Percentiles rank a stretch among this genome's conserved stretches.
Conservation (phyloP, 2,329 filamentous ascomycete species). For the Rosellinia necatrix region DNA sequence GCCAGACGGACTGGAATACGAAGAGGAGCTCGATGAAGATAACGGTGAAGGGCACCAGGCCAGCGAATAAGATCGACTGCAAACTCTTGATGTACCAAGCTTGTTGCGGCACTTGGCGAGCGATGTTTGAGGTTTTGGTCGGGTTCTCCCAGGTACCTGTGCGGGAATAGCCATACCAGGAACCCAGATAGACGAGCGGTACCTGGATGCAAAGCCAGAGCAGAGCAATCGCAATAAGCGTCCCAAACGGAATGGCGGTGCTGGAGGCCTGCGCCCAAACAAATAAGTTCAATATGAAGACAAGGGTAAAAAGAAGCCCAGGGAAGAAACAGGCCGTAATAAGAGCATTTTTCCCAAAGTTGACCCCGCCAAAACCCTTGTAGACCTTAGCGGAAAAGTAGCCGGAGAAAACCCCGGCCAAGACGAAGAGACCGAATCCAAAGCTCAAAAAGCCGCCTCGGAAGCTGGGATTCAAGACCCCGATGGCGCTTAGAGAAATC, state of each 20-base stretch:
- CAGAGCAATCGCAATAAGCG: conserved; percentile 70
- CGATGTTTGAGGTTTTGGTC: conserved; percentile 72
- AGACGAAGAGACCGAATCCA: conserved; percentile 79
- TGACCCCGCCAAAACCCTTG: conserved; percentile 77
- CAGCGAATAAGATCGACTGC: conserved; percentile 71
- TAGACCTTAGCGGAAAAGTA: conserved; percentile 86
- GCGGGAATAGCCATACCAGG: conserved; percentile 74
- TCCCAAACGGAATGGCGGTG: conserved; percentile 83
- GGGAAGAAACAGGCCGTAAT: conserved; percentile 80
- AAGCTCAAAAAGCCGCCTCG: conserved; percentile 89
- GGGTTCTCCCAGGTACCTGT: conserved; percentile 78
- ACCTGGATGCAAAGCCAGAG: conserved; percentile 88
- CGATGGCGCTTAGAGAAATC: conserved; percentile 73
- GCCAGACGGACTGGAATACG: conserved; percentile 85
- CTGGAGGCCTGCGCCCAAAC: conserved; percentile 90
- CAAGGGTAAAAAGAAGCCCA: conserved; percentile 72
- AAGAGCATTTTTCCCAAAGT: conserved; percentile 76
- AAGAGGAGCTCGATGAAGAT: conserved; percentile 88
- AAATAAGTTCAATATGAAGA: conserved; percentile 85
- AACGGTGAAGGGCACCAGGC: conserved; percentile 82
- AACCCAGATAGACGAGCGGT: conserved; percentile 80
- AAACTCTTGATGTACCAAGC: conserved; percentile 73
- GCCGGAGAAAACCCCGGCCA: conserved; percentile 82
- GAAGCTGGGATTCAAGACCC: conserved; percentile 83
- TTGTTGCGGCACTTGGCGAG: conserved; percentile 75